Conservation (phyloP, 495 filamentous ascomycete genomes). For the Trichoderma orchidacearum region DNA sequence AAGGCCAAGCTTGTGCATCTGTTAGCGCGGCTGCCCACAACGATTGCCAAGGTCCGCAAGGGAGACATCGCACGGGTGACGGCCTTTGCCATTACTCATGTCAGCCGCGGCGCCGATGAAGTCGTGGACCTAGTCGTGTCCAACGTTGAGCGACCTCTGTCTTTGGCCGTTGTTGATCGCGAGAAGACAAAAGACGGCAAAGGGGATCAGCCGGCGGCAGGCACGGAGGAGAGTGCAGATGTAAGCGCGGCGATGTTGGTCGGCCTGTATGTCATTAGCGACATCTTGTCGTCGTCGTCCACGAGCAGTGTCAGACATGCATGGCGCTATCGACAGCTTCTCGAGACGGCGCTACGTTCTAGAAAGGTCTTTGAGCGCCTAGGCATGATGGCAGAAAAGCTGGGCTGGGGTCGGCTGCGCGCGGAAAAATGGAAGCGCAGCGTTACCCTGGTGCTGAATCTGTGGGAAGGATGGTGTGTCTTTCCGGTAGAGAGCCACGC, state of each 20-base stretch:
- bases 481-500: conserved; percentile 68
- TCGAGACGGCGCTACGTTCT: conserved; percentile 59
- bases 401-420: conserved; percentile 70
- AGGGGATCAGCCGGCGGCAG: conserved; percentile 4
- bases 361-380: conserved; percentile 69
- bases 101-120: conserved; percentile 64
- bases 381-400: conserved; percentile 60
- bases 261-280: conserved; percentile 74
- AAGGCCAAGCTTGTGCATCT: conserved; percentile 74
- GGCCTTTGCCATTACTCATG: conserved; percentile 81
- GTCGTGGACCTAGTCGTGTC: conserved; percentile 75
- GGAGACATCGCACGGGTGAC: conserved; percentile 81
- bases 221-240: conserved; percentile 34
- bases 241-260: conserved; percentile 62
- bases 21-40: conserved; percentile 66
- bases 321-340: conserved; percentile 80
- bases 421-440: conserved; percentile 86
- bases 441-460: conserved; percentile 52
- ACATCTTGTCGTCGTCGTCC: conserved; percentile 75
- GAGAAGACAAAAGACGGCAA: conserved; percentile 31
- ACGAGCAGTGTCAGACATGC: conserved; percentile 75
- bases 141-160: conserved; percentile 65
- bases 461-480: conserved; percentile 87
- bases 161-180: conserved; percentile 43
- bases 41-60: conserved; percentile 58